phyloP scores from a whole-genome alignment of 352 stramenopile species.

The Phytophthora agathidicida region DNA sequence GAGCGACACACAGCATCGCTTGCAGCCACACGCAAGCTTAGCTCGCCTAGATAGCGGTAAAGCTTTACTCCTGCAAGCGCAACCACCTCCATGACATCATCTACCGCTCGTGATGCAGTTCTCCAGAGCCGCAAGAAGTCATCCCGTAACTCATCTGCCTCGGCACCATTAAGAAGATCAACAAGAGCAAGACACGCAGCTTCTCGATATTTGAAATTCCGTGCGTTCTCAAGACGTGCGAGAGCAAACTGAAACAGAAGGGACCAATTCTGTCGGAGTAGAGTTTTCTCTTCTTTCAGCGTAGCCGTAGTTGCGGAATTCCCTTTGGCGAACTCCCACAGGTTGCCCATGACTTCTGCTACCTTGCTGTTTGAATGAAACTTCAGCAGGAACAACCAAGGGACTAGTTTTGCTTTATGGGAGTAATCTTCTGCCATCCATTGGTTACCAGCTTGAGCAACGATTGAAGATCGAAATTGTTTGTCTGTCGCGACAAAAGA shows the following conservation, averaged over 20 bases:
- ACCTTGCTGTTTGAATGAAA: conserved; percentile 77
- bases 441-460: conserved; percentile 56
- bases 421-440: conserved; percentile 64
- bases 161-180: conserved; percentile 67
- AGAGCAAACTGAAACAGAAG: conserved; percentile 67
- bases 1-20: conserved; percentile 53
- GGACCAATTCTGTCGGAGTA: conserved; percentile 60
- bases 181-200: conserved; percentile 66
- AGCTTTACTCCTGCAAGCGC: conserved; percentile 71
- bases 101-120: conserved; percentile 66
- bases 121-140: conserved; percentile 75
- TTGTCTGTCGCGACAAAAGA: conserved; percentile 55
- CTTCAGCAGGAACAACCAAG: conserved; percentile 82
- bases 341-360: conserved; percentile 60
- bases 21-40: conserved; percentile 70
- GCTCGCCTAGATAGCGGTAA: conserved; percentile 71
- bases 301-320: conserved; percentile 24
- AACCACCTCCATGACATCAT: conserved; percentile 81
- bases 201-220: conserved; percentile 87
- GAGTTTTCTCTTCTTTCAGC: conserved; percentile 47
- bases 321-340: conserved; percentile 73
- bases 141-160: conserved; percentile 45
- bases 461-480: conserved; percentile 51
- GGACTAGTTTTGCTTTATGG: conserved; percentile 62
- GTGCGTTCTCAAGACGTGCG: conserved; percentile 57